Conservation (phyloP, 495 filamentous ascomycete species). For the Neurospora terricola region DNA sequence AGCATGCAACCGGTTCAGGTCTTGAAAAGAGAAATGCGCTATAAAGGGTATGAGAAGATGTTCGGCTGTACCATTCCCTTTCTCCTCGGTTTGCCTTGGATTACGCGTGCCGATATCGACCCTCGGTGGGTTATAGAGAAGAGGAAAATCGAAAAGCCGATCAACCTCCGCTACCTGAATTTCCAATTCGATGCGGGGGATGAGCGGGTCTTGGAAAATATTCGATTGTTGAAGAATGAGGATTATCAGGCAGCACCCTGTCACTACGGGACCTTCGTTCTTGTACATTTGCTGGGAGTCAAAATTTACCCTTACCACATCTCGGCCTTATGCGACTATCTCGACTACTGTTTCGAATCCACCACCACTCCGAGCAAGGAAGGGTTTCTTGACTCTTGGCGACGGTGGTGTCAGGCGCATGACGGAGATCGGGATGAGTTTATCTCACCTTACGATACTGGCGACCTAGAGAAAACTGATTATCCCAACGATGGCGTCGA, state of each 20-base stretch:
- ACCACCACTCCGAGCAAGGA: neutral
- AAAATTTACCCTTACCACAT: neutral
- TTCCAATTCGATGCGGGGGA: neutral
- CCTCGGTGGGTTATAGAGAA: neutral
- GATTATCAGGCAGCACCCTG: neutral
- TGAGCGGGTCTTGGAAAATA: neutral
- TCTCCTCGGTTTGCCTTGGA: neutral
- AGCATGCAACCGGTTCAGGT: neutral
- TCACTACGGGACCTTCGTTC: neutral
- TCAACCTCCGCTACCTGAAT: neutral
- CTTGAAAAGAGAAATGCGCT: neutral
- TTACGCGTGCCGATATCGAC: neutral
- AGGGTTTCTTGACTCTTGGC: neutral
- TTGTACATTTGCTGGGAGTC: neutral
- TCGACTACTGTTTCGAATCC: neutral
- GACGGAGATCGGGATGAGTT: neutral
- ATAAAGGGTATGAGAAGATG: neutral
- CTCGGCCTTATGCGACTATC: neutral
- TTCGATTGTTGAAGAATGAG: neutral
- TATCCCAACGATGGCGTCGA: neutral
- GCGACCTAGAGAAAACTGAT: neutral
- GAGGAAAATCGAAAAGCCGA: neutral
- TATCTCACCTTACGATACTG: neutral
- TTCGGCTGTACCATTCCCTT: neutral
- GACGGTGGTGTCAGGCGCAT: neutral